These are phyloP conservation scores for Podochytrium sp. DNA, from an alignment of 192 early-diverging fungal species.

Conservation along the genomic window DNA sequence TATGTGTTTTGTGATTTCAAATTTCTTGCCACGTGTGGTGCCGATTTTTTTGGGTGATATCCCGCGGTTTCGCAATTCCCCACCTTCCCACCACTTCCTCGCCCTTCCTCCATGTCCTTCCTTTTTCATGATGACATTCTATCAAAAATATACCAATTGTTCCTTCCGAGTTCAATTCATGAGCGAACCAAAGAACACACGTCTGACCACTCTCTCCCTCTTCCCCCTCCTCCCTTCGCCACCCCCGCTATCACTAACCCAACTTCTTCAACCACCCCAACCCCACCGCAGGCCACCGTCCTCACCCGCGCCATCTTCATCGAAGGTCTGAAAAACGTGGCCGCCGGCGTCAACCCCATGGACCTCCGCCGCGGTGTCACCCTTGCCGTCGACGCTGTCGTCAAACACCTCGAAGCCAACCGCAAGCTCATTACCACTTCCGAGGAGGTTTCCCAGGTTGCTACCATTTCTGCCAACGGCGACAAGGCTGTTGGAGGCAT, in stretches of 20 bases:
- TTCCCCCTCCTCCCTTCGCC: neutral
- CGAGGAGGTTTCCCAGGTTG: conserved; percentile 97
- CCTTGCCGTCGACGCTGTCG: conserved; percentile 90
- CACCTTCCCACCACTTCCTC: too few species aligned
- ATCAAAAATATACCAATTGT: conserved; percentile 14
- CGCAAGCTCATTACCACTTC: conserved; percentile 91
- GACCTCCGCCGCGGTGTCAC: conserved; percentile 95
- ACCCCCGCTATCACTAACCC: too few species aligned
- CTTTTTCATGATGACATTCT: conserved; percentile 2
- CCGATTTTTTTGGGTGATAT: too few species aligned
- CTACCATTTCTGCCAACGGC: conserved; percentile 99
- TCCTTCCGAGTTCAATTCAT: conserved; percentile 17
- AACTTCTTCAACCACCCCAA: too few species aligned
- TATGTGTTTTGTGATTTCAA: conserved; percentile 30
- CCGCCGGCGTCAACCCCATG: conserved; percentile 99
- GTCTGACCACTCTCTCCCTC: conserved; percentile 1
- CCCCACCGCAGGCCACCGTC: conserved; percentile 70
- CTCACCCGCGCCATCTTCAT: conserved; percentile 97
- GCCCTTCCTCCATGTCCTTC: too few species aligned
- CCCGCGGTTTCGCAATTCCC: too few species aligned
- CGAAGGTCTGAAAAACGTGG: conserved; percentile 99
- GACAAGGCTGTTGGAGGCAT: conserved; percentile 94
- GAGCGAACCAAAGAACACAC: conserved; percentile 1
- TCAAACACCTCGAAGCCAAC: conserved; percentile 91
- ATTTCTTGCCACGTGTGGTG: too few species aligned